These are phyloP conservation scores for Phytophthora tentaculata DNA, from an alignment of 352 stramenopile genomes.

Conservation along the genomic window DNA sequence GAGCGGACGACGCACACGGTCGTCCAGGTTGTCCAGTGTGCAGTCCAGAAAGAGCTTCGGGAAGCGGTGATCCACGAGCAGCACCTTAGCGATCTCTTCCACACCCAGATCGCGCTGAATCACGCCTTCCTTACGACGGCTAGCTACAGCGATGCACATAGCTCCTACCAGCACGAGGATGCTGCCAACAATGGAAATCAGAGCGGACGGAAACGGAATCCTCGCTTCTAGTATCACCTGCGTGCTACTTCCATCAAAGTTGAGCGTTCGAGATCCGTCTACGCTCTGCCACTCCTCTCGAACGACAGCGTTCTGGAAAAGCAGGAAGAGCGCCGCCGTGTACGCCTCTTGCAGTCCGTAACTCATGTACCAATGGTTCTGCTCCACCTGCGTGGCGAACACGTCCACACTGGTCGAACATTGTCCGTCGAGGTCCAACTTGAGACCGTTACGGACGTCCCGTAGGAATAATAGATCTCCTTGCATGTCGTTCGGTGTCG, in stretches of 20 bases:
- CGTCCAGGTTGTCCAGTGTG: slow-evolving; percentile 29
- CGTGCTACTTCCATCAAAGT: slow-evolving; percentile 41
- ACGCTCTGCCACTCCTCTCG: slow-evolving; percentile 28
- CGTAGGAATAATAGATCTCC: slow-evolving; percentile 46
- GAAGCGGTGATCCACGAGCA: slow-evolving; percentile 44
- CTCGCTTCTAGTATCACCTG: slow-evolving; percentile 40
- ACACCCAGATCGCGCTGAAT: slow-evolving; percentile 35
- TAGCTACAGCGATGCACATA: slow-evolving; percentile 14
- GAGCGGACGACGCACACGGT: slow-evolving; percentile 20
- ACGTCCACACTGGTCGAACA: slow-evolving; percentile 53
- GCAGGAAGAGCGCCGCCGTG: slow-evolving; percentile 55
- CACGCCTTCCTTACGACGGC: slow-evolving; percentile 27
- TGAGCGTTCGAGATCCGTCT: slow-evolving; percentile 37
- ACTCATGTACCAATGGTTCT: slow-evolving; percentile 57
- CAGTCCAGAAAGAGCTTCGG: slow-evolving; percentile 46
- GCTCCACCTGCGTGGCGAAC: slow-evolving; percentile 38
- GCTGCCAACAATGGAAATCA: slow-evolving; percentile 38
- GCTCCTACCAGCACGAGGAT: slow-evolving; percentile 25
- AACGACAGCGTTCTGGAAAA: slow-evolving; percentile 60
- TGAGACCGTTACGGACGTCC: slow-evolving; percentile 26
- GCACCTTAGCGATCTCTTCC: slow-evolving; percentile 49
- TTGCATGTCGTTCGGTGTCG: slow-evolving; percentile 32
- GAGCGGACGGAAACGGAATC: slow-evolving; percentile 42
- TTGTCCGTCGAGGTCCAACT: slow-evolving; percentile 37
- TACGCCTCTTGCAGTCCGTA: slow-evolving; percentile 55